Evolutionary conservation across 305 asterid genomes (phyloP), one percentile per base, ranked within the genome.

Genomic region (Ilex paraguariensis): DNA sequence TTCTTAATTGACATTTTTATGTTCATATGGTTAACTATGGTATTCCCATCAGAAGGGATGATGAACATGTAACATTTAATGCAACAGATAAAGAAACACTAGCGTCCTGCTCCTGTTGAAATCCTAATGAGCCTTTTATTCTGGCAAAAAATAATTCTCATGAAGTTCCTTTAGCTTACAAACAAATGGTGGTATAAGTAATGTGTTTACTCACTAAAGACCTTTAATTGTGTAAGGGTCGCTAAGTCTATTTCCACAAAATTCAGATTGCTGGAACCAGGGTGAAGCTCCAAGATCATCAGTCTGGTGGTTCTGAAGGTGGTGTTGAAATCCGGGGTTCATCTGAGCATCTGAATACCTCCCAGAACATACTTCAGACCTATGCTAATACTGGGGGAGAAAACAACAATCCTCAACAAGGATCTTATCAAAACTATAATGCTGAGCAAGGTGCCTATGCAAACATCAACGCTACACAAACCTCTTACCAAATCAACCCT

Each of bases 221-320:
- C 42, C 2, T 36, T 36, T 36, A 2, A 36, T 36, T 36, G 57
- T 11, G 28, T 6, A 66, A 33, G 53, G 61, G 62, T 63, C 59
- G 62, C 61, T 72, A 68, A 73, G 42, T 45, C 44, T 59, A 32
- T 40, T 60, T 58, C 40, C 49, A 74, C 53, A 65, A 31, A 42
- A 67, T 65, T 56, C 16, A 86, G 94, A 69, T 78, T 77, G 73
- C 67, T 60, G 82, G 76, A 73, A 40, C 67, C 6, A 78, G 86
- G 70, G 28, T 63, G 77, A 81, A 61, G 73, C 67, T 60, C 60
- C 83, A 40, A 54, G 86, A 82, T 59, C 78, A 72, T 52, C 80
- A 71, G 65, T 45, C 82, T 68, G 56, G 73, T 45, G 70, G 71
- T 59, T 64, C 79, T 63, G 84, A 71, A 57, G 77, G 31, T 70